Base-by-base conservation (phyloP, 2,329 filamentous ascomycete genomes). In the Triangularia setosa region DNA sequence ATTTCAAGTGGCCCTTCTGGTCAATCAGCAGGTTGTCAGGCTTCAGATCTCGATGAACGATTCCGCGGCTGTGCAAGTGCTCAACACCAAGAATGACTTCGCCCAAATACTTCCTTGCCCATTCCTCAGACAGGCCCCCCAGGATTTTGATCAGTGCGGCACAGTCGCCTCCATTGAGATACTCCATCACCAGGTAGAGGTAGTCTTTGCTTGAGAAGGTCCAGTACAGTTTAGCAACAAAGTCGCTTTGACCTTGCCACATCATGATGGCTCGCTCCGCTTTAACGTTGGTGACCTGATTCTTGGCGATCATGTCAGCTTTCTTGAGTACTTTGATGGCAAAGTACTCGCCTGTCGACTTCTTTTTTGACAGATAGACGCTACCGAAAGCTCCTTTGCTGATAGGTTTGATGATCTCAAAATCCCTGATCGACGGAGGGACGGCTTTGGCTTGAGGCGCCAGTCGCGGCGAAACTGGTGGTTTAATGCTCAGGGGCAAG, bases 291-390 rank as follows among this genome's bases (percentile, higher is more conserved):
- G 95, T 97, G 71, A 99, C 93, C 75, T 99, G 95, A 75, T 99
- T 99, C 79, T 99, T 99, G 67, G 95, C 95, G 67, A 99, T 92
- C 95, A 99, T 99, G 81, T 99, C 95, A n/a, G 95, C 93, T 78
- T 99, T 99, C 75, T 98, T 98, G 65, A 99, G 78, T 1, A 98
- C 95, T 75, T 99, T 99, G 80, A 99, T 98, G 9, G 95, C 95
- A 75, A 94, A 99, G 76, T 99, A 99, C 73, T 99, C 95, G 55
- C 93, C 94, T 0, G 96, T 99, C 0, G 92, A 95, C 77, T 97
- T 98, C 83, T 99, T 99, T 80, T 98, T 99, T 0, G 95, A 94
- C 30, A 99, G 80, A 74, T 99, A 99, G 7, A 99, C 95, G 75
- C 95, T 98, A 4, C 95, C 95, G 76, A 99, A 99, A 3, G 95